Evolutionary conservation across 257 asterid species (phyloP), one percentile per base, ranked within the genome.

Genomic region (Przewalskia tangutica): DNA sequence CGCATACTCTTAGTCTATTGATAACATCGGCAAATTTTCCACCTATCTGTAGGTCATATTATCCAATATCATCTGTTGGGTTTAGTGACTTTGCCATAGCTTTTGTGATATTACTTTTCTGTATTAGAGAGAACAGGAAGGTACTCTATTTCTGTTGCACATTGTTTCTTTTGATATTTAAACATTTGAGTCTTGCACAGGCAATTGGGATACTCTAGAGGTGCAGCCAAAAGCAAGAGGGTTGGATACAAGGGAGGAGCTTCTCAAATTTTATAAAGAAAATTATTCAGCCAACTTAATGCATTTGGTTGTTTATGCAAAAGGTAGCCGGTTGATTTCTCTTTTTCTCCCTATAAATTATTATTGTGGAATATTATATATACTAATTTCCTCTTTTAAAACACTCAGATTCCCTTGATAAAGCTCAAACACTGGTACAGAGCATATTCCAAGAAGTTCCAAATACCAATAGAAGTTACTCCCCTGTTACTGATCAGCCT

Each of bases 181-280:
- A 63, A 62, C 83, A 80, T 48, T 50, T 32, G 46, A 81, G 34
- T 81, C 78, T 59, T 88, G 38, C 80, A 65, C 80, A 96, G 99
- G 99, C 85, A 96, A 91, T 86, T 96, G 97, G 97, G 94, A 93
- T 62, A 96, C 99, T 82, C 84, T 96, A 91, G 99, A 96, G 83
- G 94, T 90, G 82, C 88, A 86, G 32, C 99, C 98, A 84, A 96
- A 93, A 89, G 93, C 83, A 85, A 91, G 88, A 90, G 97, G 98
- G 42, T 42, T 96, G 85, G 93, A 96, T 84, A 96, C 97, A 14
- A 91, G 98, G 86, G 81, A 87, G 85, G 94, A 96, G 89, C 99
- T 96, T 83, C 91, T 94, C 83, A 82, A 87, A 86, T 96, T 96
- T 81, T 96, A 96, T 81, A 81, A 87, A 65, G 92, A 93, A 84